Base-by-base conservation (phyloP, 1,284 basidiomycete genomes). In the Rhodotorula sp. region DNA sequence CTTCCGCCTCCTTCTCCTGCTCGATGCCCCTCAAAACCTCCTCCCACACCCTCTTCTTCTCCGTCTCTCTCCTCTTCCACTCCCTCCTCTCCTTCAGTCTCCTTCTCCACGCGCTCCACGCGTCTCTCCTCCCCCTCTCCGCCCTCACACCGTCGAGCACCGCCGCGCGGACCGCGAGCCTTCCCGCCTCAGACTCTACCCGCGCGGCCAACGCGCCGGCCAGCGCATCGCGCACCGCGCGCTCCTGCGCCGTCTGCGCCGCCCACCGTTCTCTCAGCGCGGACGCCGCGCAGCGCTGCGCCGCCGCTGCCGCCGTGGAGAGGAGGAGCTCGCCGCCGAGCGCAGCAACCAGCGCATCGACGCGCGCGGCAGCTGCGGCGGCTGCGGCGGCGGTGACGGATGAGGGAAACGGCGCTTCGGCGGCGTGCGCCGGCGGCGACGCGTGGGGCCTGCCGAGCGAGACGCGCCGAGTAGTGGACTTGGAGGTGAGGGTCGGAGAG, bases 231-330 rank as follows among this genome's bases (percentile, higher is more conserved):
- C 55, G 60, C 29, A 15, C 61, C 12, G 17, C 5, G 34, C 19
- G 22, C 39, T 67, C 63, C 4, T 17, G 25, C 27, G 48, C 56
- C 1, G 32, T 12, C 9, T 68, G 21, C 0, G 8, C 50, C 13
- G n/a, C 48, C 74, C 74, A 75, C 21, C 62, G 56, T 29, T 61
- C 66, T 32, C 59, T 62, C 21, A 71, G 51, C 2, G 61, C 66
- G 1, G 22, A 19, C 19, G 61, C 48, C 1, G n/a, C 64, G 3
- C 54, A 50, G 15, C 64, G 53, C 21, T 56, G 29, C 2, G 64
- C 64, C 0, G 68, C 56, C n/a, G 46, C 69, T 15, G 2, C 29
- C 13, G 66, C 46, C 8, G 51, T 25, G 6, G 32, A 46, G 7
- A 2, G 3, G n/a, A 70, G 25, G 21, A 71, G 19, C 27, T 56